Percentiles rank a stretch among this genome's conserved stretches.
Evolutionary conservation across 2,329 filamentous ascomycete species (phyloP).

Genomic region (Hymenoscyphus infarciens): DNA sequence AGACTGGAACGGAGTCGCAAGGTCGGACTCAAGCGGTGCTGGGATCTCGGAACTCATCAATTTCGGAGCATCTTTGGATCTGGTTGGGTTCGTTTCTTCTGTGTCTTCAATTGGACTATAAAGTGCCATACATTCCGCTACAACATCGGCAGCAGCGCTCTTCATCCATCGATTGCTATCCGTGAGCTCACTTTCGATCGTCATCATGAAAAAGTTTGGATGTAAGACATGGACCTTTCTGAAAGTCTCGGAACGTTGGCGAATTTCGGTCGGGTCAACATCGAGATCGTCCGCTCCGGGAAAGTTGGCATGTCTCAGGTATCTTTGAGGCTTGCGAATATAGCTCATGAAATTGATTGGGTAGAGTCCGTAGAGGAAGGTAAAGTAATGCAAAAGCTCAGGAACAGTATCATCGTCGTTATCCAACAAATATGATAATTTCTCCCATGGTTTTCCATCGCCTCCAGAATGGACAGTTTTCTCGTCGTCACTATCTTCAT

Average conservation of each 20-base stretch:
- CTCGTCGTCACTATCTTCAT: constrained; percentile 23
- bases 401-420: constrained; percentile 59
- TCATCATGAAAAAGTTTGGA: constrained; percentile 79
- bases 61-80: constrained; percentile 18
- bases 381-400: constrained; percentile 72
- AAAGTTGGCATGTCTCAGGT: constrained; percentile 69
- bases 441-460: constrained; percentile 57
- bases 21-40: neutral
- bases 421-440: constrained; percentile 57
- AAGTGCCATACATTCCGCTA: constrained; percentile 75
- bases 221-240: constrained; percentile 71
- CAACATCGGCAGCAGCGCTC: constrained; percentile 74
- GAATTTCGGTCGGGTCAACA: constrained; percentile 73
- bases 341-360: constrained; percentile 86
- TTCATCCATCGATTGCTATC: constrained; percentile 77
- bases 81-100: constrained; percentile 15
- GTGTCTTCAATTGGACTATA: constrained; percentile 38
- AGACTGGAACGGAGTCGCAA: constrained; percentile 26
- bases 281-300: constrained; percentile 70
- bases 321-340: constrained; percentile 76
- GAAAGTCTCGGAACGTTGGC: constrained; percentile 71
- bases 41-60: neutral
- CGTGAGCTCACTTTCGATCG: constrained; percentile 73
- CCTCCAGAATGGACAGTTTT: constrained; percentile 32
- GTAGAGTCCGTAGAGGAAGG: constrained; percentile 77